Conservation (phyloP, 2,329 filamentous ascomycete genomes). For the Fragosphaeria purpurea region DNA sequence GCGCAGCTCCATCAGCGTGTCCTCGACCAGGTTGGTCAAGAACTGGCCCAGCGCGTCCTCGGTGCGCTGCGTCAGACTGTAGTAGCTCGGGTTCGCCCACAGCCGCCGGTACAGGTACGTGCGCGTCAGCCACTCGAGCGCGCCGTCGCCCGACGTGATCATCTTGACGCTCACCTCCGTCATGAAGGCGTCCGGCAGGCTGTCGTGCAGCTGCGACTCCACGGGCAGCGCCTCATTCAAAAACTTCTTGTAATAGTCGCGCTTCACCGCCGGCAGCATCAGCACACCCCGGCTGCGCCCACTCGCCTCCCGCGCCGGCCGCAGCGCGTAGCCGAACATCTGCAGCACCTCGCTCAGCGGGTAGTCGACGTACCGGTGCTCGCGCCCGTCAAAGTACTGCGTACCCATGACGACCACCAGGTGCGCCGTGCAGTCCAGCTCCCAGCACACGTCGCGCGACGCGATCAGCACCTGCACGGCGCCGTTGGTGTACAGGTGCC, state of each 20-base stretch:
- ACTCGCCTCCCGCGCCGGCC: conserved; percentile 66
- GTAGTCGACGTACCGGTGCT: conserved; percentile 96
- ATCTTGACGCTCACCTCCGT: conserved; percentile 95
- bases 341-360: conserved; percentile 87
- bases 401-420: conserved; percentile 95
- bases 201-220: conserved; percentile 85
- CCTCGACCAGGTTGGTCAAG: conserved; percentile 89
- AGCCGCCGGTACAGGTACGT: conserved; percentile 96
- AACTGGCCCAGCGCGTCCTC: conserved; percentile 91
- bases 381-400: conserved; percentile 91
- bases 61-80: conserved; percentile 77
- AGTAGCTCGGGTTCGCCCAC: conserved; percentile 92
- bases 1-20: conserved; percentile 76
- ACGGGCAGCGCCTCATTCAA: conserved; percentile 91
- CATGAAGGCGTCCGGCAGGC: conserved; percentile 91
- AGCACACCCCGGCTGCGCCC: conserved; percentile 84
- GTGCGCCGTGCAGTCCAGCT: conserved; percentile 78
- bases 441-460: conserved; percentile 88
- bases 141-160: conserved; percentile 90
- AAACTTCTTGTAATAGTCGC: conserved; percentile 99
- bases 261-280: conserved; percentile 89
- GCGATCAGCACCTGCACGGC: conserved; percentile 75
- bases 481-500: conserved; percentile 80
- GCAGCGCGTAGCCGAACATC: conserved; percentile 92
- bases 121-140: conserved; percentile 96